Base-by-base conservation (phyloP, 257 asterid genomes). In the Schizonepeta tenuifolia region DNA sequence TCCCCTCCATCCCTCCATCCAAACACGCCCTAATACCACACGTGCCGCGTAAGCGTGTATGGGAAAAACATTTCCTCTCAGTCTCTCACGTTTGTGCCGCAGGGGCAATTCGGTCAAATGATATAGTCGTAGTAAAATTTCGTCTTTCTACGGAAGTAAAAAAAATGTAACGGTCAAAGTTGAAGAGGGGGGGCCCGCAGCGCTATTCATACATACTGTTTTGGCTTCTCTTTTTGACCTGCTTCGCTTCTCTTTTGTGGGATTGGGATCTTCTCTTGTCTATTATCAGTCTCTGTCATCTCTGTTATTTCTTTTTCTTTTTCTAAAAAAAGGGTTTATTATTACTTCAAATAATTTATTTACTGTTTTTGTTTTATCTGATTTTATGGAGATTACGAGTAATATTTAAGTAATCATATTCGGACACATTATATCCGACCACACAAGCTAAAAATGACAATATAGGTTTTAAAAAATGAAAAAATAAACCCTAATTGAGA, bases 151-250 rank as follows among this genome's bases (percentile, higher is more conserved):
- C 0, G 22, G 0, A 1, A 6, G 64, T 47, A 24, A 24, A 24
- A 24, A 24, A 18, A 26, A 38, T 41, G 81, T 77, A 22, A 14
- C 35, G 83, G 89, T 86, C 91, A 82, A 88, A 84, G 86, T 51
- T 28, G 35, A 7, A n/a, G 18, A 15, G 54, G 3, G 54, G 1
- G 43, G 10, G 10, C n/a, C n/a, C n/a, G n/a, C n/a, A n/a, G n/a
- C n/a, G n/a, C n/a, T n/a, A n/a, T n/a, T n/a, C n/a, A n/a, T n/a
- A n/a, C n/a, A n/a, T 31, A 31, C 36, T 31, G 36, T 31, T 31
- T 31, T 5, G 36, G 36, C 36, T 56, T 41, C 74, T 73, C 83
- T 82, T 85, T 84, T 89, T 86, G 88, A 86, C 90, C 85, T 70
- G 53, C 10, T 15, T 15, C 28, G 53, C 72, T 73, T 76, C 61